Base-by-base conservation (phyloP, 2,329 filamentous ascomycete species). In the Lasiodiplodia citricola region DNA sequence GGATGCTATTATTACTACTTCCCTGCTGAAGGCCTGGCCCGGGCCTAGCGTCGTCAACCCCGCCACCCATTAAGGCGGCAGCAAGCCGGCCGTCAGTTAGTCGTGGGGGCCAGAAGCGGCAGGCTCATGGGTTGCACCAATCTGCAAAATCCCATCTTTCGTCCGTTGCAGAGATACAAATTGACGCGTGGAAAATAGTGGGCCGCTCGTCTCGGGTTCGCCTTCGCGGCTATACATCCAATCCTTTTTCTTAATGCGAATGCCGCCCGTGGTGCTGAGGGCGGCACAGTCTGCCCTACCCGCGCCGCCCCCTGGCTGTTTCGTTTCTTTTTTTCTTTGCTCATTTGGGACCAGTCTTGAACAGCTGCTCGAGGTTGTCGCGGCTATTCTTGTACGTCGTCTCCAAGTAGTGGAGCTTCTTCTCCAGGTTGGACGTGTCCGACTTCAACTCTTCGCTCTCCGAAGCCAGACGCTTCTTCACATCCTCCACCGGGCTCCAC, bases 371-470 rank as follows among this genome's bases (percentile, higher is more conserved):
- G 73, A 98, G 91, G 77, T 97, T 93, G 73, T 94, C 90, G 74
- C 91, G 90, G 81, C 94, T 97, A 77, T 98, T 99, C 84, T 96
- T 94, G 78, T 93, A 92, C 62, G 96, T 98, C 69, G 93, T 97
- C 83, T 98, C 95, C 55, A 98, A 86, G 77, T 97, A 98, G 74
- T 95, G 89, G 75, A 97, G 84, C 80, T 93, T 94, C 87, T 98
- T 97, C 73, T 92, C 90, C 72, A 98, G 82, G 72, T 91, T 91
- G 51, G 91, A 86, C 70, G 97, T 89, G 74, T 97, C 95, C 35
- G 87, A 85, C 74, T 94, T 91, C 71, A 95, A 83, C 65, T 91
- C 89, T 75, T 91, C 88, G 68, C 90, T 90, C 81, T 97, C 94
- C 55, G 85, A 83, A 47, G 90, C 86, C 68, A 98, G 86, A 73